Base-by-base conservation (phyloP, 257 asterid genomes). In the Nicotiana undulata region DNA sequence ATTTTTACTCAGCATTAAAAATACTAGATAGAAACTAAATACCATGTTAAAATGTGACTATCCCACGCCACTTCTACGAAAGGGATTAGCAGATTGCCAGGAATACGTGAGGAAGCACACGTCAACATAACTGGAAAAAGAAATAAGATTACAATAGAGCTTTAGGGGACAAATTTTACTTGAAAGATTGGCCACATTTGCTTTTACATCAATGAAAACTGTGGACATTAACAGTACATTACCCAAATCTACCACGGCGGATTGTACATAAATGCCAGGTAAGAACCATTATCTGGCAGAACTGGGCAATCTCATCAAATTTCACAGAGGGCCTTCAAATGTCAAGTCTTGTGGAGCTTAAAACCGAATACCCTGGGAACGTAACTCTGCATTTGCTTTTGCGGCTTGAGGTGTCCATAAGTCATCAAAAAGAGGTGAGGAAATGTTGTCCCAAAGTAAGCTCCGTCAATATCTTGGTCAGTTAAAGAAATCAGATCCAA, bases 361-460 rank as follows among this genome's bases (percentile, higher is more conserved):
- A 95, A 95, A 60, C 99, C 99, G 60, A 95, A 95, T 59, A 95
- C 98, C 85, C 96, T 84, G n/a, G 97, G 97, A 15, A 90, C 91
- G 66, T 93, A 95, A 88, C 76, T 93, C 86, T 95, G 99, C 8
- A 87, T 82, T 3, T 97, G 91, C 89, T 91, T 92, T 84, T 90
- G 97, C 52, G 96, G 97, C 89, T 92, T 95, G 82, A 95, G 93
- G 87, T 95, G 97, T 34, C 98, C 99, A 52, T 91, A 92, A 2
- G 97, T 91, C 99, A 95, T 95, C 92, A 91, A 88, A 88, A 95
- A 95, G 80, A 95, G 95, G 81, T 95, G 98, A 26, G 99, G 98
- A 82, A 95, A 93, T 32, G 99, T 95, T 75, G 99, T 93, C 65
- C 98, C 98, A 60, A 95, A 93, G 88, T 91, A 95, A 32, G 97